Evolutionary conservation across 192 early-diverging fungal species (phyloP), one percentile per base, ranked within the genome.

Genomic region (Spinellus fusiger): DNA sequence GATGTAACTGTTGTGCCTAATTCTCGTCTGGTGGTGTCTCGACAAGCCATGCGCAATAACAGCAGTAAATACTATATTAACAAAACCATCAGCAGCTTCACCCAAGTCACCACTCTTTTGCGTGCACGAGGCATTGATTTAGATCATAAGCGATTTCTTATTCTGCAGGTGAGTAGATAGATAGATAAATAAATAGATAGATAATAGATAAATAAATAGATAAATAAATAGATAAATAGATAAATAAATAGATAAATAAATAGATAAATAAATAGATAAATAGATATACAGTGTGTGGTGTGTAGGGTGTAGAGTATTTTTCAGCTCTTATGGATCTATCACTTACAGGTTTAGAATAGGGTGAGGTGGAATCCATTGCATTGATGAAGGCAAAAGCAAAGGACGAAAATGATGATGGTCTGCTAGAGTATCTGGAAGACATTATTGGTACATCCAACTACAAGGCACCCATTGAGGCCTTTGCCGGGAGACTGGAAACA

Each of bases 291-390:
- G n/a, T n/a, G n/a, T n/a, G n/a, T n/a, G n/a, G n/a, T 44, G 22
- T 27, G 16, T 52, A n/a, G 25, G 12, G 6, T 51, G 26, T 5
- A 3, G n/a, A 38, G 4, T 60, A 23, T n/a, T n/a, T n/a, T n/a
- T n/a, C n/a, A n/a, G 13, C 13, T 5, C 5, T 37, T 5, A 13
- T 37, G 35, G 37, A 12, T 13, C 6, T 18, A 16, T n/a, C 4
- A 22, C 33, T 74, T 12, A 40, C 18, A 8, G 2, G 12, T 4
- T 23, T 20, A 28, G 6, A 10, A 25, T 68, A 95, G 82, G 97
- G 97, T 56, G 97, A 99, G 64, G 95, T 99, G n/a, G 97, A 99
- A 71, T 95, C 92, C 16, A 99, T 99, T 56, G 79, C 95, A 12
- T 85, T 90, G 54, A 99, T 98, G 97, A 98, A 97, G 66, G 84